Conservation (phyloP, 2,329 filamentous ascomycete species). For the Penicillium sp. region DNA sequence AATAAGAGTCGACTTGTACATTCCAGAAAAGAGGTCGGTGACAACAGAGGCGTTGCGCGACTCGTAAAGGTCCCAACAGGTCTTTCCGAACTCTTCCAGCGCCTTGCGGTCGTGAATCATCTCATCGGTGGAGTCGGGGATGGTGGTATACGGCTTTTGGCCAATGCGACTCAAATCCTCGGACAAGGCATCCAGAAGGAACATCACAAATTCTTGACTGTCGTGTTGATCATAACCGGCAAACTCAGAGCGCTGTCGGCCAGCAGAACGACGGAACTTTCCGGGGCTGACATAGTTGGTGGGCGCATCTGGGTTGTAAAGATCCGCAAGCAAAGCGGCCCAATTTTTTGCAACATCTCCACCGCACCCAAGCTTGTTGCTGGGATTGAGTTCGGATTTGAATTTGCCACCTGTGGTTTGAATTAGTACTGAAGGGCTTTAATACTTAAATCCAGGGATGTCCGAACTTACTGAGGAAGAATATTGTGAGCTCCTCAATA, state of each 20-base stretch:
- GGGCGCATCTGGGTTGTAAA: slow-evolving; percentile 68
- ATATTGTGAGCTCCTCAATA: slow-evolving; percentile 89
- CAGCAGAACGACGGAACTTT: slow-evolving; percentile 80
- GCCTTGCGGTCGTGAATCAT: slow-evolving; percentile 82
- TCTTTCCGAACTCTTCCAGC: slow-evolving; percentile 80
- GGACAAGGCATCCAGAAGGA: slow-evolving; percentile 89
- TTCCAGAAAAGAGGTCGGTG: slow-evolving; percentile 91
- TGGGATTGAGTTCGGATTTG: slow-evolving; percentile 76
- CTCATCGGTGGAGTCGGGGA: slow-evolving; percentile 95
- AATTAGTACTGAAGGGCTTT: slow-evolving; percentile 12
- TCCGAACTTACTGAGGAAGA: slow-evolving; percentile 65
- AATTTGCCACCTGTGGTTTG: slow-evolving; percentile 59
- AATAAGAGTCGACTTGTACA: slow-evolving; percentile 96
- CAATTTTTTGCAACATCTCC: slow-evolving; percentile 88
- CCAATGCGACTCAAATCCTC: slow-evolving; percentile 92
- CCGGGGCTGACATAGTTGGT: slow-evolving; percentile 72
- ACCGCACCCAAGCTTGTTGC: slow-evolving; percentile 81
- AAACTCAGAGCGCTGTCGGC: slow-evolving; percentile 79
- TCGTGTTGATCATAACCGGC: slow-evolving; percentile 96
- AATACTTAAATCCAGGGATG: background rate
- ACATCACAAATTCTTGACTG: slow-evolving; percentile 94
- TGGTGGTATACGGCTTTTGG: slow-evolving; percentile 96
- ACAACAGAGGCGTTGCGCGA: slow-evolving; percentile 92
- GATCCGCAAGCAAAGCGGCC: slow-evolving; percentile 70
- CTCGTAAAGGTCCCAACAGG: slow-evolving; percentile 90